phyloP scores from a whole-genome alignment of 495 filamentous ascomycete species.

The Xylaria acuta region DNA sequence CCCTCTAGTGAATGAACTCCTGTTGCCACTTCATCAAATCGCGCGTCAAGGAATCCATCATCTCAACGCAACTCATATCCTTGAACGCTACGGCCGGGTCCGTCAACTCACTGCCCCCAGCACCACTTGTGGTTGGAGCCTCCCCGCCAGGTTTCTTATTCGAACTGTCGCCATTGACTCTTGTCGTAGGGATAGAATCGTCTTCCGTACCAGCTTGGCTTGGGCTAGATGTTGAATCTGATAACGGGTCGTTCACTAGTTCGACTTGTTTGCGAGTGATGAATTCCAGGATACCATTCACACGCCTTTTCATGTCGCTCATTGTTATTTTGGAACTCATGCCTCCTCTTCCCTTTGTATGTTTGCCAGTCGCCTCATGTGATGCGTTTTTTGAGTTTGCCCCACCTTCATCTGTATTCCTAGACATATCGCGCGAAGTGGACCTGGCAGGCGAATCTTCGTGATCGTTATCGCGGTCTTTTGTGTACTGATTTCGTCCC shows the following conservation, averaged over 20 bases:
- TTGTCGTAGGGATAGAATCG: conserved; percentile 33
- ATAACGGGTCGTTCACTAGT: conserved; percentile 63
- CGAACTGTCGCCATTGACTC: conserved; percentile 40
- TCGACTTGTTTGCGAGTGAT: conserved; percentile 91
- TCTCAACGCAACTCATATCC: conserved; percentile 72
- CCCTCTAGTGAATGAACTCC: conserved; percentile 48
- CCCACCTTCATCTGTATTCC: conserved; percentile 47
- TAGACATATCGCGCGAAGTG: conserved; percentile 66
- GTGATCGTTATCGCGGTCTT: conserved; percentile 70
- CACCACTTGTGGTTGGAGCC: conserved; percentile 13
- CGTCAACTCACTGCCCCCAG: conserved; percentile 36
- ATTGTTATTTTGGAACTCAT: conserved; percentile 75
- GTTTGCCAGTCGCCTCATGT: conserved; percentile 40
- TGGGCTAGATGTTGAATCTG: conserved; percentile 28
- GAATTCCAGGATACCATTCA: conserved; percentile 83
- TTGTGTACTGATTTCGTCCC: conserved; percentile 88
- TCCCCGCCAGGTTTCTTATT: conserved; percentile 30
- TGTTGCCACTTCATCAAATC: conserved; percentile 82
- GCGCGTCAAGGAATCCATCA: conserved; percentile 82
- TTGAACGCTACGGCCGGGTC: conserved; percentile 59
- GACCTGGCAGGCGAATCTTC: conserved; percentile 71
- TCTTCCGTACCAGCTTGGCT: conserved; percentile 28
- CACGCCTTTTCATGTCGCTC: conserved; percentile 89
- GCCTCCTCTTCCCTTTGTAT: conserved; percentile 47
- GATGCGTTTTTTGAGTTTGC: conserved; percentile 33